Evolutionary conservation across 148 eudicot species (phyloP).

Genomic region (Persicaria tinctoria): DNA sequence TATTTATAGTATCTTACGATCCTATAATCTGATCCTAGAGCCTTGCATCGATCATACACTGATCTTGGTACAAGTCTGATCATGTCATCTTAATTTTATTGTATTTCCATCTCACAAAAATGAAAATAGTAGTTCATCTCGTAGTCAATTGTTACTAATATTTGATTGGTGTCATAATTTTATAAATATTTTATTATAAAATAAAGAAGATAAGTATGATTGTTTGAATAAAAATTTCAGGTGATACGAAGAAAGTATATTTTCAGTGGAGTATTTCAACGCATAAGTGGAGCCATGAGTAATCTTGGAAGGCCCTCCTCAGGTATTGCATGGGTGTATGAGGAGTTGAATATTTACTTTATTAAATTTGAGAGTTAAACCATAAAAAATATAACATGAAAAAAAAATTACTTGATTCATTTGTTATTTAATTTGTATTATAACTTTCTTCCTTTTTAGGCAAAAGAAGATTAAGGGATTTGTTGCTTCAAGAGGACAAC

Average conservation of each 20-base stretch:
- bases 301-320: constrained; percentile 38
- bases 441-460: constrained; percentile 30
- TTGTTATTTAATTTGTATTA: not conserved
- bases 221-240: not conserved
- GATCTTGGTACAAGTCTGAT: no score
- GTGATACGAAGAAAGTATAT: not conserved
- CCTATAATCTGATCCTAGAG: no score
- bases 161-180: no score
- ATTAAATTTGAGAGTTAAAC: not conserved
- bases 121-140: no score
- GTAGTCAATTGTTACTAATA: no score
- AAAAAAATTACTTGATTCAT: not conserved
- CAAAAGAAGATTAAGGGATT: constrained; percentile 67
- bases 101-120: no score
- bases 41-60: no score
- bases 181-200: no score
- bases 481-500: constrained; percentile 62
- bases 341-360: not conserved
- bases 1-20: no score
- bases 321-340: constrained; percentile 26
- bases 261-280: constrained; percentile 28
- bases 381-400: not conserved
- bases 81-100: no score
- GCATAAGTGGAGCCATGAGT: constrained; percentile 41
- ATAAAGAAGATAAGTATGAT: not conserved